Conservation (phyloP, 768 basidiomycete genomes). For the Leucocoprinus birnbaumii region DNA sequence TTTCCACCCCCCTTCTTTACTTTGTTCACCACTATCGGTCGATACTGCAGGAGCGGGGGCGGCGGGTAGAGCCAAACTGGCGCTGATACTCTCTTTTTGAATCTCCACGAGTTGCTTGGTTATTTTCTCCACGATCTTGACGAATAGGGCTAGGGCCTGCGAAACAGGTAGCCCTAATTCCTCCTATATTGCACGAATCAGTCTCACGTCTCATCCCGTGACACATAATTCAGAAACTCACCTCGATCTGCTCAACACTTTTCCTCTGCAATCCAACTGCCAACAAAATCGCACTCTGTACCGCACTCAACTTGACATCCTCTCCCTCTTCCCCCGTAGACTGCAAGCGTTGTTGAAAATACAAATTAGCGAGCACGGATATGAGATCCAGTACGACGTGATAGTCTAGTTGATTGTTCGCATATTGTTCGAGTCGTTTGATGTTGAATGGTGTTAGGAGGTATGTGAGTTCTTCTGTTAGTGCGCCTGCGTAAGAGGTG, state of each 20-base stretch:
- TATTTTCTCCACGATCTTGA: conserved; percentile 86
- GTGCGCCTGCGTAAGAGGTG: conserved; percentile 27
- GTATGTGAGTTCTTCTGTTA: conserved; percentile 45
- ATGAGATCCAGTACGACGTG: conserved; percentile 94
- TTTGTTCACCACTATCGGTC: not conserved
- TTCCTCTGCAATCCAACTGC: conserved; percentile 91
- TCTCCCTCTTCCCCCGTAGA: conserved; percentile 20
- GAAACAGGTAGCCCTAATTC: conserved; percentile 87
- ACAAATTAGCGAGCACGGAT: conserved; percentile 76
- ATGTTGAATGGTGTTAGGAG: conserved; percentile 89
- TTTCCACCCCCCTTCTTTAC: conserved; percentile 29
- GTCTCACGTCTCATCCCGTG: not conserved
- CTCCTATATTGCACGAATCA: conserved; percentile 37
- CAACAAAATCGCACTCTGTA: conserved; percentile 89
- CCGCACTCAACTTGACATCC: conserved; percentile 71
- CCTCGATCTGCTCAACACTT: conserved; percentile 86
- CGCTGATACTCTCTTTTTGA: conserved; percentile 74
- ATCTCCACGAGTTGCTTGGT: conserved; percentile 72
- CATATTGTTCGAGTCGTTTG: conserved; percentile 93
- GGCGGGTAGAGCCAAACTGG: conserved; percentile 53
- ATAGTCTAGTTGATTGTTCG: conserved; percentile 94
- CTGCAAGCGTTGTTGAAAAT: conserved; percentile 69
- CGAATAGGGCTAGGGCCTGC: conserved; percentile 87
- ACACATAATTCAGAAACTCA: conserved; percentile 25
- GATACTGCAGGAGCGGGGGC: conserved; percentile 4